Evolutionary conservation across 2,329 filamentous ascomycete genomes (phyloP), one percentile per base, ranked within the genome.

Genomic region (Ophiostoma fasciatum): DNA sequence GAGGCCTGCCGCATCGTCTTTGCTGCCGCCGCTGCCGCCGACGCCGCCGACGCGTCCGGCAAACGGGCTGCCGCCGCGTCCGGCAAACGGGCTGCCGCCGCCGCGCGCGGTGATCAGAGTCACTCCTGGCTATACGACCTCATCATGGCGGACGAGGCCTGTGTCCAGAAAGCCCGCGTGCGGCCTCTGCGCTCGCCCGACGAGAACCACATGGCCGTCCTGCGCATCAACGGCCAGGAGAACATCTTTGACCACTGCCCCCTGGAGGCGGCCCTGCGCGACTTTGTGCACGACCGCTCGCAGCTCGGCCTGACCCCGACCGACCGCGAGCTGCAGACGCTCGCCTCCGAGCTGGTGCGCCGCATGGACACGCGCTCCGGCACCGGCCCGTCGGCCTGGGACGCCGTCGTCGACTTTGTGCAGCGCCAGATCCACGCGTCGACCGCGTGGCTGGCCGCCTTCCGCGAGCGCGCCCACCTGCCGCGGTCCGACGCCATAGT

Each of bases 1-100:
- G 69, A 75, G 50, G 70, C 69, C n/a, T 71, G 67, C 33, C 62
- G 65, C 39, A 65, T 76, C 42, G 60, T 76, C 43, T 68, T 66
- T 42, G 68, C 63, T 6, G 59, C 66, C 15, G 70, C 75, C 45
- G 53, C 11, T 12, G 8, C 23, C 3, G 8, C 4, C 13, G 23
- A 13, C n/a, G n/a, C n/a, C n/a, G n/a, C n/a, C n/a, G n/a, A n/a
- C n/a, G n/a, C n/a, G n/a, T n/a, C n/a, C n/a, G n/a, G n/a, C n/a
- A n/a, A n/a, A n/a, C n/a, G n/a, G n/a, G n/a, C n/a, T n/a, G n/a
- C n/a, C n/a, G n/a, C n/a, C n/a, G n/a, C n/a, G n/a, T n/a, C n/a
- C n/a, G n/a, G n/a, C n/a, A n/a, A n/a, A n/a, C n/a, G n/a, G n/a
- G n/a, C n/a, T n/a, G n/a, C n/a, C n/a, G n/a, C n/a, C n/a, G n/a